These are phyloP conservation scores for Yamadazyma scolyti DNA, from an alignment of 805 yeast species.

Conservation along the genomic window DNA sequence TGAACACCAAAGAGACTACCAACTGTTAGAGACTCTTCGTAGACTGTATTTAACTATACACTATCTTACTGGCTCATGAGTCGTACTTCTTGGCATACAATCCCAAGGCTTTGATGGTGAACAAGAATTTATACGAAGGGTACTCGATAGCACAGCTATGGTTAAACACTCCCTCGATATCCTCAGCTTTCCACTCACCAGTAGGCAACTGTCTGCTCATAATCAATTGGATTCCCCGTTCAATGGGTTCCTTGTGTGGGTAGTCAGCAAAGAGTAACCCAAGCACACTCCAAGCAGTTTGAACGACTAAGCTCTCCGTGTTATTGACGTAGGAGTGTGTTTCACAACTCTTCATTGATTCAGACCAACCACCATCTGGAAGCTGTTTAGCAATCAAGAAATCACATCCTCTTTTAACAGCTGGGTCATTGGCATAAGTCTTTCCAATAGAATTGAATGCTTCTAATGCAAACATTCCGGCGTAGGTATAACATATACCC, in stretches of 20 bases:
- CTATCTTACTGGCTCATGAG: too few relatives aligned
- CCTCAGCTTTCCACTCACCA: constrained; percentile 87
- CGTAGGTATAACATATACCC: constrained; percentile 96
- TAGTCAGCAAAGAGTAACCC: constrained; percentile 78
- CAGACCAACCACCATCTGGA: constrained; percentile 97
- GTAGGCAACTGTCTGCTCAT: constrained; percentile 61
- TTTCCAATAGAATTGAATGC: constrained; percentile 74
- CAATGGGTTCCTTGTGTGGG: constrained; percentile 63
- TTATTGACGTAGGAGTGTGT: constrained; percentile 65
- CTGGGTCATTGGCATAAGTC: constrained; percentile 55
- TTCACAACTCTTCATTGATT: constrained; percentile 87
- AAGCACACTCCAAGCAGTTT: constrained; percentile 89
- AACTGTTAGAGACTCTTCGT: too few relatives aligned
- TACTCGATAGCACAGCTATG: constrained; percentile 90
- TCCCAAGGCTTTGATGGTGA: constrained; percentile 92
- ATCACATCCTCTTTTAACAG: constrained; percentile 77
- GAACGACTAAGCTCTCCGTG: constrained; percentile 71
- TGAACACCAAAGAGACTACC: too few relatives aligned
- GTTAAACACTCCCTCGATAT: constrained; percentile 93
- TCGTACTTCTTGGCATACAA: constrained; percentile 44
- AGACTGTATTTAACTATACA: too few relatives aligned
- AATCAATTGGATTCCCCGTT: constrained; percentile 58
- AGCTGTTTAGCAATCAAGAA: constrained; percentile 73
- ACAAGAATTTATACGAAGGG: constrained; percentile 86
- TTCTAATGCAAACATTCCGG: constrained; percentile 96